phyloP scores from a whole-genome alignment of 2,329 filamentous ascomycete species.

The Fusarium gaditjirri region DNA sequence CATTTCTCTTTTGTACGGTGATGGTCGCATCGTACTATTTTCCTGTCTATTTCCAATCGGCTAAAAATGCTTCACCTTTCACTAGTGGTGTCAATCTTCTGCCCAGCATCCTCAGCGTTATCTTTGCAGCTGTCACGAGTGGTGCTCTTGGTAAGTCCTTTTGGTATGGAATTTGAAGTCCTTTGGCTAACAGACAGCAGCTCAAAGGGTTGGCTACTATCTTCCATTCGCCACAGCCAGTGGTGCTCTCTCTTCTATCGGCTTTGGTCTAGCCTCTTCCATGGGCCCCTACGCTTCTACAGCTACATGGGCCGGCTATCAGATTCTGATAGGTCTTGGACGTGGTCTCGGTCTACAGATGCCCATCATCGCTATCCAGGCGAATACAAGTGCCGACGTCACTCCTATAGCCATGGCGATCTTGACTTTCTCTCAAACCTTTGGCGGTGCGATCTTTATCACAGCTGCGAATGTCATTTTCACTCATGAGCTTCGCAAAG shows the following conservation, averaged over 20 bases:
- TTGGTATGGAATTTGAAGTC: too few relatives aligned
- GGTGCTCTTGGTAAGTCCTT: constrained; percentile 37
- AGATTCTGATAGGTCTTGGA: constrained; percentile 53
- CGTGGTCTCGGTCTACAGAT: constrained; percentile 60
- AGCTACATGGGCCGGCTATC: constrained; percentile 57
- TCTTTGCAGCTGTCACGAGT: constrained; percentile 38
- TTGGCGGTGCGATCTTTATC: constrained; percentile 59
- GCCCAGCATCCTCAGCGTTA: constrained; percentile 43
- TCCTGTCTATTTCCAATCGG: constrained; percentile 63
- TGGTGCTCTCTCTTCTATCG: constrained; percentile 47
- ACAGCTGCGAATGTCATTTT: constrained; percentile 49
- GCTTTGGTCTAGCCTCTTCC: constrained; percentile 56
- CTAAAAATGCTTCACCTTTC: constrained; percentile 50
- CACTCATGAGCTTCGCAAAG: constrained; percentile 46
- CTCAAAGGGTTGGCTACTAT: constrained; percentile 55
- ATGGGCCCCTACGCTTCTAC: constrained; percentile 50
- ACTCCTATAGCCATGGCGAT: constrained; percentile 45
- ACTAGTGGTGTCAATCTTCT: constrained; percentile 45
- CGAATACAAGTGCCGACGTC: constrained; percentile 39
- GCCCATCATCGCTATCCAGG: constrained; percentile 46
- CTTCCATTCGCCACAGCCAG: constrained; percentile 54
- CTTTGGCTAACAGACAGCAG: constrained; percentile 20
- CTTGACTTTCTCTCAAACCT: constrained; percentile 41
- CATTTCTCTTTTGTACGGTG: constrained; percentile 56
- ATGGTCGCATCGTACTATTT: constrained; percentile 60